Conservation (phyloP, 371 early-diverging fungal genomes). For the Mortierella sp. region DNA sequence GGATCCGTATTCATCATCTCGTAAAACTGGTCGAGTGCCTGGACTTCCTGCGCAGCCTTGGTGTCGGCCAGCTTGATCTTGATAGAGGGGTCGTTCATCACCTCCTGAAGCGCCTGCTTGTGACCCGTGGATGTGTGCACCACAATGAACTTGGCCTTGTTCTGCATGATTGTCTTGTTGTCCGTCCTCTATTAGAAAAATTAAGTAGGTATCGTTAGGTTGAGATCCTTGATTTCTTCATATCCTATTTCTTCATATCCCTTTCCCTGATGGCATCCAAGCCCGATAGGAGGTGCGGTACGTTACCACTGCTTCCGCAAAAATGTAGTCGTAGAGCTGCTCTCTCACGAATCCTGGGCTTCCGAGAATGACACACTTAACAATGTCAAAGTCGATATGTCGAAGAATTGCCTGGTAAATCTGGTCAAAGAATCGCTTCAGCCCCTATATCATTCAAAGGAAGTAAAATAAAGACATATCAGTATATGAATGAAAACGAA, state of each 20-base stretch:
- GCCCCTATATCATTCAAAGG: constrained; percentile 61
- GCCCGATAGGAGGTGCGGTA: not conserved
- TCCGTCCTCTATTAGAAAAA: constrained; percentile 73
- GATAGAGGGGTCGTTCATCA: constrained; percentile 90
- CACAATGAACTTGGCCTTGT: constrained; percentile 87
- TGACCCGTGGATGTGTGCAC: constrained; percentile 96
- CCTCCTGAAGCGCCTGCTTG: constrained; percentile 93
- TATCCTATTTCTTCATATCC: too few species aligned
- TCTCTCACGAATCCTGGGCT: constrained; percentile 96
- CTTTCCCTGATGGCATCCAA: not conserved
- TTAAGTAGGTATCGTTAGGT: not conserved
- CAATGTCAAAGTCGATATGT: constrained; percentile 88
- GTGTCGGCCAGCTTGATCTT: constrained; percentile 90
- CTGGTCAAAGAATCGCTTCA: constrained; percentile 91
- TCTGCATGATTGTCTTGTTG: constrained; percentile 84
- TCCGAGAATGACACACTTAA: constrained; percentile 94
- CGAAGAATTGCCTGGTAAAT: constrained; percentile 88
- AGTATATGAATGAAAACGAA: not conserved
- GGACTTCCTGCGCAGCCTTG: constrained; percentile 90
- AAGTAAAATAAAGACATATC: not conserved
- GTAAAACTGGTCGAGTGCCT: constrained; percentile 88
- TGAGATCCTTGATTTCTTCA: not conserved
- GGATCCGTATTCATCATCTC: constrained; percentile 90
- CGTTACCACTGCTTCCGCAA: constrained; percentile 85
- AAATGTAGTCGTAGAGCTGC: constrained; percentile 85